Evolutionary conservation across 441 rosid genomes (phyloP).

Genomic region (Euphorbia celastroides): DNA sequence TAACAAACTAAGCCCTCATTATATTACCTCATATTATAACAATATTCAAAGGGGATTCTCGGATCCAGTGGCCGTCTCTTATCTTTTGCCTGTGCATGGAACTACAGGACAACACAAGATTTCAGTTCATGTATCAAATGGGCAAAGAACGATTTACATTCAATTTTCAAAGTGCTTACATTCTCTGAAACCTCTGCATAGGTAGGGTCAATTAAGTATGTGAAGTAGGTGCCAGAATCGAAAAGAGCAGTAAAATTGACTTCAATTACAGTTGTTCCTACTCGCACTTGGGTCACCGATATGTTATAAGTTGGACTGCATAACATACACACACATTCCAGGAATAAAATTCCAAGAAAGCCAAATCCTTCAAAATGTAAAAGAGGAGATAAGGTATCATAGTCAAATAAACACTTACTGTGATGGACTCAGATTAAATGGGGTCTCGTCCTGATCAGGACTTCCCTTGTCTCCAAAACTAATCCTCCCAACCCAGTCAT

Average conservation of each 20-base stretch:
- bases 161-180: constrained; percentile 37
- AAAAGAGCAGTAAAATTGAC: constrained; percentile 68
- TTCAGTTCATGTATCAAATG: background rate
- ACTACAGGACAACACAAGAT: constrained; percentile 41
- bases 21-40: constrained; percentile 64
- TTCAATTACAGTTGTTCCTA: constrained; percentile 45
- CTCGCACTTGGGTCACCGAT: constrained; percentile 53
- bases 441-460: constrained; percentile 69
- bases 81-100: constrained; percentile 54
- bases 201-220: constrained; percentile 61
- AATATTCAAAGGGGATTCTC: constrained; percentile 71
- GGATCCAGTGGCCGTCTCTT: constrained; percentile 40
- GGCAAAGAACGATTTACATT: background rate
- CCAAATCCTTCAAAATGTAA: constrained; percentile 12
- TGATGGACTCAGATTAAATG: constrained; percentile 52
- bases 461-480: constrained; percentile 89
- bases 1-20: background rate
- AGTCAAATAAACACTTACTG: constrained; percentile 54
- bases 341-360: constrained; percentile 10
- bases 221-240: constrained; percentile 90
- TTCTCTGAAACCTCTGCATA: constrained; percentile 57
- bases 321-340: constrained; percentile 12
- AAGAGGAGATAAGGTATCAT: background rate
- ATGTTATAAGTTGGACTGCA: constrained; percentile 81
- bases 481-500: constrained; percentile 77